A percentile compares a stretch with the other conserved stretches of the same genome.
Conservation (phyloP, 495 filamentous ascomycete genomes). For the Penicillium nucicola region DNA sequence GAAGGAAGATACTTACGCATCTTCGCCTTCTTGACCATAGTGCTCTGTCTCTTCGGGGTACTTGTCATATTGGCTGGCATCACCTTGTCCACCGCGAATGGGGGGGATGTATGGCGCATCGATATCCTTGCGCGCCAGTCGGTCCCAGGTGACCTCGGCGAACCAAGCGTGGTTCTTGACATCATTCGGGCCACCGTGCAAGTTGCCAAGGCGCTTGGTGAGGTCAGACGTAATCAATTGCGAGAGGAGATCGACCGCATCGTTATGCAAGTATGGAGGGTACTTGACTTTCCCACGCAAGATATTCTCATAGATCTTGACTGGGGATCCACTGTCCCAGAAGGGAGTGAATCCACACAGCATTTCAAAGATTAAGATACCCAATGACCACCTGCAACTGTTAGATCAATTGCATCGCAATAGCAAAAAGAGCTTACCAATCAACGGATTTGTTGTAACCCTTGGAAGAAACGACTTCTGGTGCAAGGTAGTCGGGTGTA, state of each 20-base stretch:
- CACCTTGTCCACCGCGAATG: slow-evolving; percentile 85
- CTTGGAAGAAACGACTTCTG: slow-evolving; percentile 94
- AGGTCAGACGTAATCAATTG: slow-evolving; percentile 92
- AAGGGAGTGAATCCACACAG: slow-evolving; percentile 98
- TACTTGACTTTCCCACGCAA: slow-evolving; percentile 91
- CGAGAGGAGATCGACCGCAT: slow-evolving; percentile 88
- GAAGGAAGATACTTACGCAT: slow-evolving; percentile 64
- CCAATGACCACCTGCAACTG: slow-evolving; percentile 83
- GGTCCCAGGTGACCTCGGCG: slow-evolving; percentile 95
- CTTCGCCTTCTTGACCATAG: slow-evolving; percentile 73
- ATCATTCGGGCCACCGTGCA: slow-evolving; percentile 87
- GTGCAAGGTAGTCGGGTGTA: slow-evolving; percentile 97
- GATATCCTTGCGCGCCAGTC: slow-evolving; percentile 89
- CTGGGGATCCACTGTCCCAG: slow-evolving; percentile 94
- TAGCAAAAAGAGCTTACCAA: slow-evolving; percentile 61
- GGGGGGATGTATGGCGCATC: slow-evolving; percentile 98
- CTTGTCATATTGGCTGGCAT: slow-evolving; percentile 96
- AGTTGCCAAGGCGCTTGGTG: slow-evolving; percentile 90
- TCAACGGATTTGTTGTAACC: slow-evolving; percentile 99
- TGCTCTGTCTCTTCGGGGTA: slow-evolving; percentile 95
- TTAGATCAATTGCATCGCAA: slow-evolving; percentile 1
- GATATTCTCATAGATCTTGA: slow-evolving; percentile 99
- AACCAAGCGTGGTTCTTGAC: slow-evolving; percentile 98
- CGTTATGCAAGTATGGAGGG: slow-evolving; percentile 88
- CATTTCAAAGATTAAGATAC: slow-evolving; percentile 99